These are phyloP conservation scores for Iberis pinnata DNA, from an alignment of 345 rosid species.

Conservation along the genomic window DNA sequence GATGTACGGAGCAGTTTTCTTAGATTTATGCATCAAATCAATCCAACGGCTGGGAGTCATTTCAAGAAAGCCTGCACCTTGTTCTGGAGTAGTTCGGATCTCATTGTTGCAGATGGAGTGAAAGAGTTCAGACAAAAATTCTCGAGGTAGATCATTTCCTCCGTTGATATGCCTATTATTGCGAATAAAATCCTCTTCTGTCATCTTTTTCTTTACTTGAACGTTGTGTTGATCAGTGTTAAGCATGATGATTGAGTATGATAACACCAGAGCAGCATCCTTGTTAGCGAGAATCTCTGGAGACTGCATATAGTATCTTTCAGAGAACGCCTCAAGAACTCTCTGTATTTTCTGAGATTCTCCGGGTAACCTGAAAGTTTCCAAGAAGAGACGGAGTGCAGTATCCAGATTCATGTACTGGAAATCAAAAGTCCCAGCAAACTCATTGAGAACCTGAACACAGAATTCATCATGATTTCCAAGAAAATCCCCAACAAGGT, in stretches of 20 bases:
- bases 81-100: constrained; percentile 95
- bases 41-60: constrained; percentile 99
- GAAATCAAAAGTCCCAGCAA: constrained; percentile 98
- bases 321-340: constrained; percentile 97
- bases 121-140: constrained; percentile 74
- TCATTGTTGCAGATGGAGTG: constrained; percentile 93
- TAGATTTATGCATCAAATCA: constrained; percentile 93
- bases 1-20: constrained; percentile 81
- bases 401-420: constrained; percentile 95
- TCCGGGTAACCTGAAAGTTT: constrained; percentile 94
- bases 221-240: constrained; percentile 96
- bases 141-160: constrained; percentile 84
- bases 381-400: constrained; percentile 85
- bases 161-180: constrained; percentile 93
- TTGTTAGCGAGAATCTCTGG: constrained; percentile 83
- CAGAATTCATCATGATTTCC: constrained; percentile 99
- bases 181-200: constrained; percentile 91
- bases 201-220: constrained; percentile 99
- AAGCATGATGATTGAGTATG: constrained; percentile 94
- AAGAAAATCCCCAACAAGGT: constrained; percentile 95
- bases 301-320: constrained; percentile 93
- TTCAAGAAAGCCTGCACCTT: constrained; percentile 84
- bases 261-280: constrained; percentile 91
- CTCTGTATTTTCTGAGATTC: constrained; percentile 98
- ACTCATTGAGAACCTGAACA: constrained; percentile 96